phyloP scores from a whole-genome alignment of 345 rosid genomes.

The Toxicodendron radicans region DNA sequence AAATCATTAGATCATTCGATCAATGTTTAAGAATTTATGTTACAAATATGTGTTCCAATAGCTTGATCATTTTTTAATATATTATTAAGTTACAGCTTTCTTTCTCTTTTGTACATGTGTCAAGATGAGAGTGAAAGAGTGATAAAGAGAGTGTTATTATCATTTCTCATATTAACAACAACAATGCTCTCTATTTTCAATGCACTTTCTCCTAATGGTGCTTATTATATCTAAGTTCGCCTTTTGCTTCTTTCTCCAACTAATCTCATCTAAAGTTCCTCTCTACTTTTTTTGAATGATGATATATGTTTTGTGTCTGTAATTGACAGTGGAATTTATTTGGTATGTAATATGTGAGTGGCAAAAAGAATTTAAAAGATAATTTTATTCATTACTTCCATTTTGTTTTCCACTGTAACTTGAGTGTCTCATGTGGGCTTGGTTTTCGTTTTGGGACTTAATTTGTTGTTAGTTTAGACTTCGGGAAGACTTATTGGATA shows the following conservation, averaged over 20 bases:
- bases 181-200: neutral
- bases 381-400: neutral
- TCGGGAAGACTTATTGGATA: neutral
- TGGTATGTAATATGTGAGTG: neutral
- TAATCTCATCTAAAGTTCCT: neutral
- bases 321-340: neutral
- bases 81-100: no score
- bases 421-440: neutral
- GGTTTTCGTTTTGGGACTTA: neutral
- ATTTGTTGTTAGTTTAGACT: neutral
- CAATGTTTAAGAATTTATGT: no score
- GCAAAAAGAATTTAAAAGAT: neutral
- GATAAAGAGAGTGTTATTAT: no score
- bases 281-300: neutral
- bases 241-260: neutral
- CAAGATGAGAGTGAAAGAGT: no score
- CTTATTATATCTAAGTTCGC: neutral
- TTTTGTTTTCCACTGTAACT: neutral
- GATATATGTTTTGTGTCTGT: neutral
- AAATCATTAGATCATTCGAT: no score
- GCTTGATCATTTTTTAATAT: no score
- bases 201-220: neutral
- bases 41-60: no score
- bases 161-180: neutral
- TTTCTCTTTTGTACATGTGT: no score